Conservation (phyloP, 2,329 filamentous ascomycete genomes). For the Trichoderma koningii region DNA sequence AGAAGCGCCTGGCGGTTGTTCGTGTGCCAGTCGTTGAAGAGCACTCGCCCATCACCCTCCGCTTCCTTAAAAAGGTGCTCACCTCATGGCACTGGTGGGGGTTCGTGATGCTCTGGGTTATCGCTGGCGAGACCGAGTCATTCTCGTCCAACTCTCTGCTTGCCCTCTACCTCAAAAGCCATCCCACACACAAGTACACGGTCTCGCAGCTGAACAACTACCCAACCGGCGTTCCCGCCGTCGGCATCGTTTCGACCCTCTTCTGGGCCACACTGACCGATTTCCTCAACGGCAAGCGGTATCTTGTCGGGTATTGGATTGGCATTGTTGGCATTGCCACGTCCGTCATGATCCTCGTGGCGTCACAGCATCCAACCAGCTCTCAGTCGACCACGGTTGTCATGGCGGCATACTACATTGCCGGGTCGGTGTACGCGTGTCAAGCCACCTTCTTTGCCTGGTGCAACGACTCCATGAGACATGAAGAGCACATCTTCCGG, state of each 20-base stretch:
- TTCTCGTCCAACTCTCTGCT: slow-evolving; percentile 66
- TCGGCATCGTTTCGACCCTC: slow-evolving; percentile 61
- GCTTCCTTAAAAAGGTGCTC: slow-evolving; percentile 58
- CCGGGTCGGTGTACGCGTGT: slow-evolving; percentile 69
- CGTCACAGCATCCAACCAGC: slow-evolving; percentile 45
- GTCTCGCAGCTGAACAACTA: slow-evolving; percentile 58
- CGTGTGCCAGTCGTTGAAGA: slow-evolving; percentile 46
- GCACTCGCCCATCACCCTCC: slow-evolving; percentile 48
- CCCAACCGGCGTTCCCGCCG: slow-evolving; percentile 57
- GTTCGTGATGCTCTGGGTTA: slow-evolving; percentile 67
- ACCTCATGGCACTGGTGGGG: slow-evolving; percentile 66
- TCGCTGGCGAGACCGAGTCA: slow-evolving; percentile 71
- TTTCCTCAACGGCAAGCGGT: slow-evolving; percentile 62
- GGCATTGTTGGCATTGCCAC: slow-evolving; percentile 65
- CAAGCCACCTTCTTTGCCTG: slow-evolving; percentile 76
- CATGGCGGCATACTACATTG: slow-evolving; percentile 70
- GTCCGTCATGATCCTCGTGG: slow-evolving; percentile 61
- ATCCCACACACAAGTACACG: slow-evolving; percentile 47
- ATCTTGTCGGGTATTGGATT: slow-evolving; percentile 68
- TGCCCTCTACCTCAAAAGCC: slow-evolving; percentile 52
- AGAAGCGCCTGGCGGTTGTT: slow-evolving; percentile 46
- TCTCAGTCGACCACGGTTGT: slow-evolving; percentile 51
- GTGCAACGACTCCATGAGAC: slow-evolving; percentile 70
- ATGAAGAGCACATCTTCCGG: slow-evolving; percentile 63
- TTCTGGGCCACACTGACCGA: slow-evolving; percentile 72